Percentiles rank a stretch among this genome's conserved stretches.
These are phyloP conservation scores for Chloranthus sessilifolius DNA, from an alignment of 164 flowering plant genomes.

Conservation along the genomic window DNA sequence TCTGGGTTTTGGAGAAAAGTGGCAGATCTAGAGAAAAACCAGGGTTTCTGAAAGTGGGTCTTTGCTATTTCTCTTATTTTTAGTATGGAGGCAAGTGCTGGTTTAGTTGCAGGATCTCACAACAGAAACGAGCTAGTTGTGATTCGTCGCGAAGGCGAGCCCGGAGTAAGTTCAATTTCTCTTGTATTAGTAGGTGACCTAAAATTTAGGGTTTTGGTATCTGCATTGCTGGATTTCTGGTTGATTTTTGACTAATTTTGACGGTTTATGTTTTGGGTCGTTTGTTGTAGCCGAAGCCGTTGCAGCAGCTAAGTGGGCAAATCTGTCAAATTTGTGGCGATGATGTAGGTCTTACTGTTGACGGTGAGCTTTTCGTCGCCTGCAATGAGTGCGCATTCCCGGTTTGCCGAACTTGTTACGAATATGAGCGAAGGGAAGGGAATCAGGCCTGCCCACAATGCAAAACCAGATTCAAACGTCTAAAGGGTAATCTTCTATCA, in stretches of 20 bases:
- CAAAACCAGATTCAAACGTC: constrained; percentile 55
- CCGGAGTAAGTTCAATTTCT: constrained; percentile 26
- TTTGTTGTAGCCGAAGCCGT: constrained; percentile 31
- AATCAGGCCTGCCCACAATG: constrained; percentile 56
- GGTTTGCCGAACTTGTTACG: constrained; percentile 52
- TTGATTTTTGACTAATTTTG: constrained; percentile 2
- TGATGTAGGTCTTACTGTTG: constrained; percentile 42
- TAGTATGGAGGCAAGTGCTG: constrained; percentile 63
- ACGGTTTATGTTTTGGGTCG: too few relatives aligned
- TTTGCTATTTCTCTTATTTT: too few relatives aligned
- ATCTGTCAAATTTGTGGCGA: constrained; percentile 59
- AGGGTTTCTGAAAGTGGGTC: constrained; percentile 1
- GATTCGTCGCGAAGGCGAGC: constrained; percentile 44
- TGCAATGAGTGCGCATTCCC: constrained; percentile 66
- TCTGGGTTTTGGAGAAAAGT: constrained; percentile 2
- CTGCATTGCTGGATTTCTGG: background rate
- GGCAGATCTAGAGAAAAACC: constrained; percentile 16
- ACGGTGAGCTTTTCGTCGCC: constrained; percentile 53
- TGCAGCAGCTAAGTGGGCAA: constrained; percentile 35
- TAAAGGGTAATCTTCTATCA: constrained; percentile 27
- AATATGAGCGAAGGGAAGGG: constrained; percentile 55
- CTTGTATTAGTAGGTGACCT: background rate
- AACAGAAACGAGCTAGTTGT: constrained; percentile 58
- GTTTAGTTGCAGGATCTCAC: constrained; percentile 60
- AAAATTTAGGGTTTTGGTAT: background rate